phyloP scores from a whole-genome alignment of 2,329 filamentous ascomycete genomes.

The Phoma sp. region DNA sequence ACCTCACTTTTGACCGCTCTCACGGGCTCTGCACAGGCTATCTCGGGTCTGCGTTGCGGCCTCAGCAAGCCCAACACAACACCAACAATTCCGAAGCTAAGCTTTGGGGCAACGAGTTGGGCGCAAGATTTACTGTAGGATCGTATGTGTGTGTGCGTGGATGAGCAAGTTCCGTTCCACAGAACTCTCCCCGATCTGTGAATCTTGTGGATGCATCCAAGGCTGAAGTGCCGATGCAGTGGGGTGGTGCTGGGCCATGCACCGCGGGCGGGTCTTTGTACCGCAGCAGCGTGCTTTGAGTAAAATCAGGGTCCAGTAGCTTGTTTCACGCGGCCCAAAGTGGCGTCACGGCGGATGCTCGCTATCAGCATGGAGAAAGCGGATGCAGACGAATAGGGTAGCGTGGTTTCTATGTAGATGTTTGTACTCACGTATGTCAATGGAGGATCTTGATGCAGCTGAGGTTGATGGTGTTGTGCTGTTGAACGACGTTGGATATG shows the following conservation, averaged over 20 bases:
- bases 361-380: constrained; percentile 7
- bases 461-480: background rate
- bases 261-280: constrained; percentile 9
- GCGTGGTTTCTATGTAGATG: too few relatives aligned
- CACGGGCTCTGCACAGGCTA: background rate
- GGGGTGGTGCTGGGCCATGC: constrained; percentile 8
- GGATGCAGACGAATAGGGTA: constrained; percentile 5
- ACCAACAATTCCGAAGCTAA: too few relatives aligned
- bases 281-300: constrained; percentile 3
- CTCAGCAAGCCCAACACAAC: too few relatives aligned
- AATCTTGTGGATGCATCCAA: background rate
- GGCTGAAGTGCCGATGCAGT: constrained; percentile 2
- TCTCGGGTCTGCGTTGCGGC: too few relatives aligned
- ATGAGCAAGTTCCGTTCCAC: background rate
- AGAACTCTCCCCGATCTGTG: background rate
- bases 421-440: too few relatives aligned
- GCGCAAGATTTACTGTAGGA: background rate
- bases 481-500: too few relatives aligned
- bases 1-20: background rate
- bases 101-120: too few relatives aligned
- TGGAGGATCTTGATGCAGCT: too few relatives aligned
- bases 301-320: constrained; percentile 17
- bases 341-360: constrained; percentile 3
- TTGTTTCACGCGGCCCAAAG: constrained; percentile 11
- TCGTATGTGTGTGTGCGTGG: background rate